Percentiles rank a stretch among this genome's conserved stretches.
These are phyloP conservation scores for Pascua sp. DNA, from an alignment of 1,284 basidiomycete species.

Conservation along the genomic window DNA sequence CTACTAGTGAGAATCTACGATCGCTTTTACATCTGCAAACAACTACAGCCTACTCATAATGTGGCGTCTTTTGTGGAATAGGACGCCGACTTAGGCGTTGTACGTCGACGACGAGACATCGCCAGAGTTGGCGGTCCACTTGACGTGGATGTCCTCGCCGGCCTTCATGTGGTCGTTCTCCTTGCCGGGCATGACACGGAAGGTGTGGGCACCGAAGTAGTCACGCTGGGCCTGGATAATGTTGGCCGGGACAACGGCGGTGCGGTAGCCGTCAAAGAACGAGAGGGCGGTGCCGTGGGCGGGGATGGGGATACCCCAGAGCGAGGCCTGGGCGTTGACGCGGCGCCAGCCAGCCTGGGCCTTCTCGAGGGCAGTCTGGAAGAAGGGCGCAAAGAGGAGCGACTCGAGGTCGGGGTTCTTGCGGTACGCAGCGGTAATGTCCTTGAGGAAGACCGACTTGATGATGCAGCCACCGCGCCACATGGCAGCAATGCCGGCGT, in stretches of 20 bases:
- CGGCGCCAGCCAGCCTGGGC: slow-evolving; percentile 99
- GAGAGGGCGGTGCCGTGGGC: slow-evolving; percentile 95
- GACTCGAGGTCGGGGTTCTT: slow-evolving; percentile 87
- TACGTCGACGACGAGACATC: slow-evolving; percentile 82
- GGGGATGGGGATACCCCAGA: slow-evolving; percentile 96
- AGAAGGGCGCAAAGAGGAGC: slow-evolving; percentile 94
- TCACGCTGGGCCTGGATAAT: slow-evolving; percentile 83
- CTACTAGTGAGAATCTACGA: background rate
- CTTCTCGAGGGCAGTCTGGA: slow-evolving; percentile 90
- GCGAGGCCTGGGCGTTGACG: slow-evolving; percentile 89
- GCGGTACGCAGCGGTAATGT: slow-evolving; percentile 88
- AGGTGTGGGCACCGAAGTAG: slow-evolving; percentile 72
- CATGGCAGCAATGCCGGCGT: slow-evolving; percentile 96
- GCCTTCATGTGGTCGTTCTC: slow-evolving; percentile 76
- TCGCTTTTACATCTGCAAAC: no score
- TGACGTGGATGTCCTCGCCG: slow-evolving; percentile 74
- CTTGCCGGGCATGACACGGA: slow-evolving; percentile 83
- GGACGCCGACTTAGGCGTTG: slow-evolving; percentile 62
- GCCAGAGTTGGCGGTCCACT: slow-evolving; percentile 53
- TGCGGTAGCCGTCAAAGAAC: slow-evolving; percentile 96
- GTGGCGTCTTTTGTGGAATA: no score
- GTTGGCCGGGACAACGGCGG: slow-evolving; percentile 87
- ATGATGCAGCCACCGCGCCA: slow-evolving; percentile 99
- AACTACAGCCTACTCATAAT: no score
- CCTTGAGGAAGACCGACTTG: slow-evolving; percentile 88